Percentiles rank a stretch among this genome's conserved stretches.
Conservation (phyloP, 164 flowering plant species). For the Paratinospora sagittata region DNA sequence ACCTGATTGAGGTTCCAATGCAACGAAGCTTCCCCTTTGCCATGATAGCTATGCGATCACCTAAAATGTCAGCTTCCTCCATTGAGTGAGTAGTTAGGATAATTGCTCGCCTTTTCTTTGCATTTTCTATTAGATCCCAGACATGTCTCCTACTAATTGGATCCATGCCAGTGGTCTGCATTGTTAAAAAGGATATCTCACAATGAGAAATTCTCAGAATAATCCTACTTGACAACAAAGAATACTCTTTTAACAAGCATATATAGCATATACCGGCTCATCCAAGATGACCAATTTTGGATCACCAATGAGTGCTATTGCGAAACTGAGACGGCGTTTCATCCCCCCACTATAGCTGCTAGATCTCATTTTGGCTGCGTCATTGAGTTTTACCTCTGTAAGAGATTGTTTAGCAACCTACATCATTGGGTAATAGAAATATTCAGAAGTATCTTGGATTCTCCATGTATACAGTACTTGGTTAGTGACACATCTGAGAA, state of each 20-base stretch:
- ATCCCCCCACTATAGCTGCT: slow-evolving; percentile 92
- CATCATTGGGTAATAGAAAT: slow-evolving; percentile 5
- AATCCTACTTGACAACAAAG: neutral
- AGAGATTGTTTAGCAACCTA: slow-evolving; percentile 63
- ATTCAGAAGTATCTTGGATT: neutral
- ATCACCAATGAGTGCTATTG: slow-evolving; percentile 81
- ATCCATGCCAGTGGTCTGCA: slow-evolving; percentile 85
- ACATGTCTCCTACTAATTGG: slow-evolving; percentile 64
- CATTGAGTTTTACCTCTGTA: slow-evolving; percentile 66
- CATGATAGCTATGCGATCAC: slow-evolving; percentile 37
- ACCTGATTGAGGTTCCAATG: slow-evolving; percentile 64
- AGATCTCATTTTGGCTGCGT: slow-evolving; percentile 60
- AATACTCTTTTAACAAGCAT: too few species aligned
- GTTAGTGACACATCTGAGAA: too few species aligned
- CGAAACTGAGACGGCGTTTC: slow-evolving; percentile 95
- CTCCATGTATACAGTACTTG: neutral
- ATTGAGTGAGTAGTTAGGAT: slow-evolving; percentile 56
- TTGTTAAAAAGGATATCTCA: neutral
- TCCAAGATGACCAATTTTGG: slow-evolving; percentile 68
- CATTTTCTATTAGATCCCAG: slow-evolving; percentile 66
- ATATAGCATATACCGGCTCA: slow-evolving; percentile 49
- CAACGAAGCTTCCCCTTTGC: slow-evolving; percentile 33
- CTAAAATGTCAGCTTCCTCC: slow-evolving; percentile 41
- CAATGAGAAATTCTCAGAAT: neutral
- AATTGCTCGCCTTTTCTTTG: slow-evolving; percentile 56